These are phyloP conservation scores for Sarocladium kiliense DNA, from an alignment of 2,329 filamentous ascomycete species.

Conservation along the genomic window DNA sequence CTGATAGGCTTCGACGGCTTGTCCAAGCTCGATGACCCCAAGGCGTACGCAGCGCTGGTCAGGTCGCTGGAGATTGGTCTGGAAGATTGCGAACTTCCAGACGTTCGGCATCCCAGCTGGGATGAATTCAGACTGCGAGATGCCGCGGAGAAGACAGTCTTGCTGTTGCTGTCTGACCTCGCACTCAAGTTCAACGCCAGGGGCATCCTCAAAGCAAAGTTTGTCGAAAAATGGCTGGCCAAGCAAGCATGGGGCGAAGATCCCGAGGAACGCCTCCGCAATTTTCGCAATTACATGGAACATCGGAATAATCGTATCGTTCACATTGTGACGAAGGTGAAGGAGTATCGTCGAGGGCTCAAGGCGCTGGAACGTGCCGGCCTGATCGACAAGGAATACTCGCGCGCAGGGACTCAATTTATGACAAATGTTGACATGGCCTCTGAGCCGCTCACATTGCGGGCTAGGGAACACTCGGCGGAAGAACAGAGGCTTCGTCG, in stretches of 20 bases:
- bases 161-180: conserved; percentile 53
- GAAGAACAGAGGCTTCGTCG: conserved; percentile 70
- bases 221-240: conserved; percentile 70
- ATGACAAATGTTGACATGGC: conserved; percentile 20
- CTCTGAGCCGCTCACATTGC: conserved; percentile 19
- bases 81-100: conserved; percentile 42
- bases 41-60: conserved; percentile 53
- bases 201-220: conserved; percentile 55
- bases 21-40: conserved; percentile 42
- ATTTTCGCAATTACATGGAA: conserved; percentile 48
- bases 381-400: conserved; percentile 32
- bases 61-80: conserved; percentile 53
- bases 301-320: conserved; percentile 46
- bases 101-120: conserved; percentile 50
- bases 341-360: conserved; percentile 44
- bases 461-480: conserved; percentile 46
- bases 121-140: conserved; percentile 61
- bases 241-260: conserved; percentile 64
- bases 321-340: conserved; percentile 46
- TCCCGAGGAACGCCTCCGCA: conserved; percentile 45
- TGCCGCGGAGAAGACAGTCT: conserved; percentile 54
- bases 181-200: conserved; percentile 53
- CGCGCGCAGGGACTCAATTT: conserved; percentile 22
- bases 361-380: conserved; percentile 46
- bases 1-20: conserved; percentile 30